Evolutionary conservation across 345 rosid genomes (phyloP).

Genomic region (Brassica cretica): DNA sequence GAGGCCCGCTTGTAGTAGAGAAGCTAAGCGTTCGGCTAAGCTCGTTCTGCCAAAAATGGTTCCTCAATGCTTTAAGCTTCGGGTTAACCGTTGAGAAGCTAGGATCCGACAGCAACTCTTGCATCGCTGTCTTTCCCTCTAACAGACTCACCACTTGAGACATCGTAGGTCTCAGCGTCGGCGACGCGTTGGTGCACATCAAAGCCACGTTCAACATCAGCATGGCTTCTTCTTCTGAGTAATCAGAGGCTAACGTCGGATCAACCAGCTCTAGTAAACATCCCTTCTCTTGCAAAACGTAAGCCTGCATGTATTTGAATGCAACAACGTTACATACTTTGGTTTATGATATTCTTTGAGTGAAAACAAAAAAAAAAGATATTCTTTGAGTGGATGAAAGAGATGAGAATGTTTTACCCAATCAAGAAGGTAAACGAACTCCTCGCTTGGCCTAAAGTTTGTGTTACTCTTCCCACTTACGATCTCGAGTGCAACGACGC

Average conservation of each 20-base stretch:
- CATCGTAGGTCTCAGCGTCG: conserved; percentile 85
- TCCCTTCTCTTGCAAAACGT: conserved; percentile 76
- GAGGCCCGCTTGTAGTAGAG: conserved; percentile 44
- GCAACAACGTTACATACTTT: conserved; percentile 8
- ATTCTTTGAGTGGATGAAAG: background rate
- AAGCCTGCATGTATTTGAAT: conserved; percentile 48
- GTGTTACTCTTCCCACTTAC: conserved; percentile 79
- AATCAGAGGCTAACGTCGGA: conserved; percentile 53
- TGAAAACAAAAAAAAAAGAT: too few relatives aligned
- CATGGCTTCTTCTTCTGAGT: conserved; percentile 69
- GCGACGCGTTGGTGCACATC: conserved; percentile 77
- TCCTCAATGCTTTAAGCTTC: conserved; percentile 66
- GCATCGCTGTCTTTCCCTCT: conserved; percentile 67
- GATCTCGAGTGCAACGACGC: conserved; percentile 42
- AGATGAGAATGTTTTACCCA: conserved; percentile 48
- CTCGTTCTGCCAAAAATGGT: conserved; percentile 76
- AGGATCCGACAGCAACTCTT: conserved; percentile 70
- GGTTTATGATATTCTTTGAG: too few relatives aligned
- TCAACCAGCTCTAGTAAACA: conserved; percentile 63
- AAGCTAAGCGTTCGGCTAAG: conserved; percentile 56
- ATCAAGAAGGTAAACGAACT: conserved; percentile 77
- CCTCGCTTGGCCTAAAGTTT: conserved; percentile 70
- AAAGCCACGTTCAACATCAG: conserved; percentile 78
- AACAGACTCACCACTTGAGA: conserved; percentile 87
- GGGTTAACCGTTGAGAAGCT: conserved; percentile 64